Evolutionary conservation across 139 green algal species (phyloP).

Genomic region (Edaphochlamys debaryana): DNA sequence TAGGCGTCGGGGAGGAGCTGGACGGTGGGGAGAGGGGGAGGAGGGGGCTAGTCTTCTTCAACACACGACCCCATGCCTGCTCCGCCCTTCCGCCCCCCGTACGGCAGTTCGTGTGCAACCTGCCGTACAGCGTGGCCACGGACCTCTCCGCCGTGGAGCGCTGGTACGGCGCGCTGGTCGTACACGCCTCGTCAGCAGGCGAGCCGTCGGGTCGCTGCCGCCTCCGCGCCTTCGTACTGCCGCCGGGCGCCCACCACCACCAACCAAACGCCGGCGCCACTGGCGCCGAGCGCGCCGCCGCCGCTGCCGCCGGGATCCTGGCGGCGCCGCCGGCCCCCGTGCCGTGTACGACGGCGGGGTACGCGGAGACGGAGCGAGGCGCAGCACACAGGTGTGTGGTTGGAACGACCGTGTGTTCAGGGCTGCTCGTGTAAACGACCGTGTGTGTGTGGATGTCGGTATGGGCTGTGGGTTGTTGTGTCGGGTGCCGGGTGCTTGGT

Average conservation of each 20-base stretch:
- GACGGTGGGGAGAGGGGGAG: too few relatives aligned
- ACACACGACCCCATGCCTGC: too few relatives aligned
- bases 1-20: neutral
- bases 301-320: constrained; percentile 8
- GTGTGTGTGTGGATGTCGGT: neutral
- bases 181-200: constrained; percentile 18
- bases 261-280: neutral
- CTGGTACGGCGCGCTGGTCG: constrained; percentile 41
- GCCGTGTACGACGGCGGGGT: constrained; percentile 3
- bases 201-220: neutral
- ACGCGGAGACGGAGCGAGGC: constrained; percentile 14
- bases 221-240: constrained; percentile 14
- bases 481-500: neutral
- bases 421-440: too few relatives aligned
- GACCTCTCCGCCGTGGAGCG: constrained; percentile 46
- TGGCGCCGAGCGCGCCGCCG: neutral
- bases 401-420: too few relatives aligned
- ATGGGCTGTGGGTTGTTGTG: neutral
- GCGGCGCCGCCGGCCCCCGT: neutral
- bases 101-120: constrained; percentile 35
- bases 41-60: neutral
- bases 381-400: constrained; percentile 16
- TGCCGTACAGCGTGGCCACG: constrained; percentile 33
- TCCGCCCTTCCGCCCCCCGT: too few relatives aligned
- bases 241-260: too few relatives aligned